Conservation (phyloP, 345 rosid genomes). For the Noccaea caerulescens region DNA sequence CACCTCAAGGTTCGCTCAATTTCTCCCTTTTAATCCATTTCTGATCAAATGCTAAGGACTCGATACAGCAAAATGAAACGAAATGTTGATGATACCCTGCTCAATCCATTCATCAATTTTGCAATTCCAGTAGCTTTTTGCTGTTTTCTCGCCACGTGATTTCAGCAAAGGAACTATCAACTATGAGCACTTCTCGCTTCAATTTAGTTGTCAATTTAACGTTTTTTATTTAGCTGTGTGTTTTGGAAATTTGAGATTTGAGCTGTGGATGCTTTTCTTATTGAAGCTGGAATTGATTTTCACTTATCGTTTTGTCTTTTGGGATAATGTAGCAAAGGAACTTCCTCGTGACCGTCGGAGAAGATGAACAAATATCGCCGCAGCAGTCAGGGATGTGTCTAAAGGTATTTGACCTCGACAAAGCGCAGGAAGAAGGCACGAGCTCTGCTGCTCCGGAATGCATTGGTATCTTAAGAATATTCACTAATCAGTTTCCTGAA, state of each 20-base stretch:
- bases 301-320: neutral
- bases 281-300: neutral
- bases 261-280: neutral
- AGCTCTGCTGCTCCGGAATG: constrained; percentile 77
- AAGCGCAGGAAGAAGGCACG: constrained; percentile 79
- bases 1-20: constrained; percentile 73
- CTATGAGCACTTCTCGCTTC: neutral
- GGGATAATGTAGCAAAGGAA: constrained; percentile 81
- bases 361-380: constrained; percentile 79
- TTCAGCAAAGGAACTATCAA: no score
- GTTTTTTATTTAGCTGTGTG: neutral
- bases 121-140: neutral
- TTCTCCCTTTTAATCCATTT: neutral
- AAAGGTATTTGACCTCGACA: constrained; percentile 92
- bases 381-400: constrained; percentile 87
- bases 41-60: no score
- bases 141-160: neutral
- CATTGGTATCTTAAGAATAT: constrained; percentile 81
- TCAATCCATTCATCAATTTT: neutral
- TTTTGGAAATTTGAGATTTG: neutral
- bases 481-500: constrained; percentile 91
- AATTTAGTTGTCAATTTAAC: neutral
- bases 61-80: no score
- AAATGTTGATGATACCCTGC: no score
- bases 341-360: constrained; percentile 84